Percentiles rank a stretch among this genome's conserved stretches.
Conservation (phyloP, 2,329 filamentous ascomycete genomes). For the Escovopsis weberi region DNA sequence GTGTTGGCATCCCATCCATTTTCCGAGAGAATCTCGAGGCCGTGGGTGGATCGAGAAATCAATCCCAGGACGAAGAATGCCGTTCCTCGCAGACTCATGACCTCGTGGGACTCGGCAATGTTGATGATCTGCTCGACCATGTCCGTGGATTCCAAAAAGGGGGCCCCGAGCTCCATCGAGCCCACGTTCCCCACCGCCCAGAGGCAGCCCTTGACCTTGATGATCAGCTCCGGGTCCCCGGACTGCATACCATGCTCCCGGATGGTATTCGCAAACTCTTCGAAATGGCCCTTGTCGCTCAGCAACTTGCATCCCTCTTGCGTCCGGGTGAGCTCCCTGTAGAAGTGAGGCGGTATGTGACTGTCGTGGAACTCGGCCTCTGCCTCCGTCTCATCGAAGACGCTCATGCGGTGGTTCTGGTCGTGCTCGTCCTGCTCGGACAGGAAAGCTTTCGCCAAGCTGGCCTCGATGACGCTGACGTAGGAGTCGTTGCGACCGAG, state of each 20-base stretch:
- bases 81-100: conserved; percentile 87
- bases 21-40: conserved; percentile 79
- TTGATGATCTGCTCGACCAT: conserved; percentile 76
- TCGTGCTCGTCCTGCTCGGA: conserved; percentile 39
- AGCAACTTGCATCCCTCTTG: conserved; percentile 82
- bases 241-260: conserved; percentile 74
- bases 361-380: conserved; percentile 45
- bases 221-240: conserved; percentile 70
- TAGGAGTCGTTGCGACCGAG: conserved; percentile 94
- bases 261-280: conserved; percentile 82
- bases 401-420: conserved; percentile 40
- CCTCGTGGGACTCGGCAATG: conserved; percentile 76
- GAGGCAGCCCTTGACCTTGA: conserved; percentile 90
- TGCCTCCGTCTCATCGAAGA: conserved; percentile 42
- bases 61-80: conserved; percentile 92
- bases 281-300: conserved; percentile 87
- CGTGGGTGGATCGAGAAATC: conserved; percentile 82
- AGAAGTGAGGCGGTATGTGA: conserved; percentile 91
- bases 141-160: conserved; percentile 80
- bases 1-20: conserved; percentile 88
- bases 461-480: conserved; percentile 88
- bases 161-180: conserved; percentile 92
- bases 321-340: conserved; percentile 84
- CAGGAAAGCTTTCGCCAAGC: conserved; percentile 72
- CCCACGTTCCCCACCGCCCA: conserved; percentile 98